Evolutionary conservation across 495 filamentous ascomycete species (phyloP).

Genomic region (Aspergillus kassunensis): DNA sequence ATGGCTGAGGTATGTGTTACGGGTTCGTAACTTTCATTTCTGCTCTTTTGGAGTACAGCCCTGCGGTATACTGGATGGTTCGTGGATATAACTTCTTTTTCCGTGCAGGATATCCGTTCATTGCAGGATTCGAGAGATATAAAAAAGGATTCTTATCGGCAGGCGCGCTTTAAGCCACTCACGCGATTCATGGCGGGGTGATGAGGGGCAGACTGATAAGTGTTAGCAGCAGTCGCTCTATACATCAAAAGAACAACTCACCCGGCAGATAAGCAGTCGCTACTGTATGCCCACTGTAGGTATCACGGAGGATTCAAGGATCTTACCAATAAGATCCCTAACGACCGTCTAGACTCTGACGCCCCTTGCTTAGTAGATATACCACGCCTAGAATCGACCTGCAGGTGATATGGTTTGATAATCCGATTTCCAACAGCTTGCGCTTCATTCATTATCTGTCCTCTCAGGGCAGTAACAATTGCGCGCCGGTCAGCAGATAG

Average conservation of each 20-base stretch:
- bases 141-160: conserved; percentile 10
- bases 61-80: not conserved
- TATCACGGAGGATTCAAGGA: too few relatives aligned
- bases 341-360: not conserved
- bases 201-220: conserved; percentile 23
- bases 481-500: too few relatives aligned
- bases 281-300: too few relatives aligned
- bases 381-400: conserved; percentile 11
- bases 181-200: conserved; percentile 25
- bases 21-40: not conserved
- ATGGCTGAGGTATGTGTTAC: not conserved
- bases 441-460: conserved; percentile 16
- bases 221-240: conserved; percentile 5
- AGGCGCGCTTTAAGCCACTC: conserved; percentile 23
- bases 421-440: conserved; percentile 20
- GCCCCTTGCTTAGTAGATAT: not conserved
- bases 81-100: conserved; percentile 2
- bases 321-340: not conserved
- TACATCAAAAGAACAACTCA: not conserved
- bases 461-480: not conserved
- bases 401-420: conserved; percentile 27
- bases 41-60: not conserved
- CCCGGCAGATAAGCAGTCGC: conserved; percentile 1
- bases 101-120: not conserved
- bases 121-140: not conserved